Base-by-base conservation (phyloP, 2,329 filamentous ascomycete species). In the Dryadomyces quercus-mongolicae region DNA sequence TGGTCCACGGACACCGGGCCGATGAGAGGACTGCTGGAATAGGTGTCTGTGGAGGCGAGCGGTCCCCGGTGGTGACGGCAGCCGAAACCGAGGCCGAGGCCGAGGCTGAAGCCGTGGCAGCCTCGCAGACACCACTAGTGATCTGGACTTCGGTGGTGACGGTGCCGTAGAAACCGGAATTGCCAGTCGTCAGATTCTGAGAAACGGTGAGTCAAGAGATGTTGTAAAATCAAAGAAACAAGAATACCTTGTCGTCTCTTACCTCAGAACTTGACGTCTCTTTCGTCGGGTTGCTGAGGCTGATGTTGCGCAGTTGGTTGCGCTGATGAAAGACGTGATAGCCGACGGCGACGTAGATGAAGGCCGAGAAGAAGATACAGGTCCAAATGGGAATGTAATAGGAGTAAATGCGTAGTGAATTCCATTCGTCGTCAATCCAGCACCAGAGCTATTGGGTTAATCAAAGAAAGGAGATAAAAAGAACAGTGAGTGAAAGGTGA, bases 351-450 rank as follows among this genome's bases (percentile, higher is more conserved):
- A 75, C 65, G 59, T 82, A 82, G 54, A 81, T 78, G 50, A 77
- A 54, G 16, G 74, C 66, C 0, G 78, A 81, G 13, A 78, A 66
- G 48, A 73, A 64, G 52, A 80, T 81, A 63, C 78, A 82, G 12
- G 77, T 69, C 78, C 78, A 82, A 49, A 82, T 78, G 3, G 80
- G 75, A 58, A 82, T 70, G 62, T 82, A 82, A 64, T 82, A 82
- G 7, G 77, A 76, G 60, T 76, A 81, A 46, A 82, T 81, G 36
- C 79, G 77, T 15, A 82, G 69, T 44, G 71, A 69, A 58, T 76
- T 76, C 75, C 75, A 81, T 38, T 70, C 66, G 38, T 68, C 67
- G 55, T 72, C 73, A 47, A 82, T 80, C 79, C 79, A 82, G 64
- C 78, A 82, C 79, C 79, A 82, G 21, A 82, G 73, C 78, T 81